Conservation (phyloP, 805 yeast species). For the Metschnikowia lachancei region DNA sequence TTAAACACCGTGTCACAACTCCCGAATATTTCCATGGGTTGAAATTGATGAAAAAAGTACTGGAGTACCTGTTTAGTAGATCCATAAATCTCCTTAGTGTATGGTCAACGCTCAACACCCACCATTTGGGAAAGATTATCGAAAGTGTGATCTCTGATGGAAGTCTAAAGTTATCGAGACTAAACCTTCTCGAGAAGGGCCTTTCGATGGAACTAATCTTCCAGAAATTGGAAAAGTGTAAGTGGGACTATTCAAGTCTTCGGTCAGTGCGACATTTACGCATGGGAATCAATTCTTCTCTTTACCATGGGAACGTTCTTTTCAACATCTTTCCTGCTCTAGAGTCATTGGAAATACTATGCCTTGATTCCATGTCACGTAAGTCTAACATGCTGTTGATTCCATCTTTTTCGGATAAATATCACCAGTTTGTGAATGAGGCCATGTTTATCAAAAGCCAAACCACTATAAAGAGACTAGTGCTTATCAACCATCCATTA, state of each 20-base stretch:
- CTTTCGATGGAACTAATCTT: constrained; percentile 28
- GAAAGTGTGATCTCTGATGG: constrained; percentile 27
- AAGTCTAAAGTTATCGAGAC: constrained; percentile 19
- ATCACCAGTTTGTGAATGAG: constrained; percentile 8
- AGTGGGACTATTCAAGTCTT: constrained; percentile 29
- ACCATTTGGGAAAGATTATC: constrained; percentile 28
- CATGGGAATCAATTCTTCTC: constrained; percentile 28
- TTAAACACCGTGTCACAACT: constrained; percentile 26
- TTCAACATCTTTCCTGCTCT: constrained; percentile 26
- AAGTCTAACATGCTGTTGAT: constrained; percentile 20
- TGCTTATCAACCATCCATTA: constrained; percentile 29
- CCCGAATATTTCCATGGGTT: constrained; percentile 33
- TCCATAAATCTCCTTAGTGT: constrained; percentile 24
- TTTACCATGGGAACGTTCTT: constrained; percentile 13
- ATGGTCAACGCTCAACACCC: constrained; percentile 22
- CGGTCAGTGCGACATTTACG: constrained; percentile 22
- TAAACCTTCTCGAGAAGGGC: constrained; percentile 31
- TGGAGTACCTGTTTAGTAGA: constrained; percentile 15
- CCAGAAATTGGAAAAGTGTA: constrained; percentile 23
- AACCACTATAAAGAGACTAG: constrained; percentile 20
- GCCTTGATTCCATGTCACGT: constrained; percentile 20
- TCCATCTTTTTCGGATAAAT: constrained; percentile 19
- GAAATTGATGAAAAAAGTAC: constrained; percentile 27
- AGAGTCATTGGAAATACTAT: constrained; percentile 24
- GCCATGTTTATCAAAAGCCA: not conserved